Evolutionary conservation across 2,329 filamentous ascomycete species (phyloP).

Genomic region (Mycosphaerella sp.): DNA sequence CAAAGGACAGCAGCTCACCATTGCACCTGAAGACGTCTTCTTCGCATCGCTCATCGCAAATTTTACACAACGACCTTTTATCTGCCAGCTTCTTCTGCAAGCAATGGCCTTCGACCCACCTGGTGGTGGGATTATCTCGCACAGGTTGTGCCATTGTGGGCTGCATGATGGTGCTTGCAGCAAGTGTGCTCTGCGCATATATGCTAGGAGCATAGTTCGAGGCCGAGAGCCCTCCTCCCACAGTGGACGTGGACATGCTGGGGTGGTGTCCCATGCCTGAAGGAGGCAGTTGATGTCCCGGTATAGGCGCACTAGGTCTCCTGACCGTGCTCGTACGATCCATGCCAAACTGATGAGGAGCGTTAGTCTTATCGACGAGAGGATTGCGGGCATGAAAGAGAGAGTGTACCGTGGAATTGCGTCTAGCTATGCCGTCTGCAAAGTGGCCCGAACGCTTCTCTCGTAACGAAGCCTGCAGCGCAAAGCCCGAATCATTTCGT

Average conservation of each 20-base stretch:
- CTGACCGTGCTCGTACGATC: constrained; percentile 63
- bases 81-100: constrained; percentile 61
- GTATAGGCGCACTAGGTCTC: constrained; percentile 56
- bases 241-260: constrained; percentile 62
- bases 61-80: constrained; percentile 56
- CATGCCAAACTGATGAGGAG: constrained; percentile 57
- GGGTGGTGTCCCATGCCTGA: constrained; percentile 55
- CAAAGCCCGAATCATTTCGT: constrained; percentile 85
- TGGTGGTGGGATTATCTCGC: constrained; percentile 67
- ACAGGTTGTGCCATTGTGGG: constrained; percentile 75
- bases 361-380: constrained; percentile 31
- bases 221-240: constrained; percentile 36
- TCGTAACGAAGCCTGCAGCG: constrained; percentile 73
- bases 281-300: constrained; percentile 9
- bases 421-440: constrained; percentile 54
- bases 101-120: constrained; percentile 82
- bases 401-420: constrained; percentile 68
- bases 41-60: constrained; percentile 68
- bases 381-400: constrained; percentile 28
- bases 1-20: constrained; percentile 36
- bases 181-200: constrained; percentile 79
- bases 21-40: constrained; percentile 71
- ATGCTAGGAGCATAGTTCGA: constrained; percentile 69
- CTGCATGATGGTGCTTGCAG: constrained; percentile 81
- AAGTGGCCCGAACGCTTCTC: constrained; percentile 96